Evolutionary conservation across 768 basidiomycete species (phyloP).

Genomic region (Suillus weaverae): DNA sequence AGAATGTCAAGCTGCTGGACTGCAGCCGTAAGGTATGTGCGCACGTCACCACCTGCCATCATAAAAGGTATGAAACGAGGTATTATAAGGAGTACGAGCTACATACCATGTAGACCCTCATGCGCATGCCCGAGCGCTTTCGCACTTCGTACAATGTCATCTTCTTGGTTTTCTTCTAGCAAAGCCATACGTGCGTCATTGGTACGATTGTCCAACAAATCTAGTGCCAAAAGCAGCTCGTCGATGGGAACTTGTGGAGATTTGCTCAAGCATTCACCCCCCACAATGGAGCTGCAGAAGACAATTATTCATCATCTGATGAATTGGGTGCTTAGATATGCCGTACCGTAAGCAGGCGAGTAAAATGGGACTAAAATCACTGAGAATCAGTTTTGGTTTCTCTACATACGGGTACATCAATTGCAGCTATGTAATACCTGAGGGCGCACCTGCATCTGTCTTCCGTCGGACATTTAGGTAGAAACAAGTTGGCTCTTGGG

Average conservation of each 20-base stretch:
- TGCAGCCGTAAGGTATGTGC: constrained; percentile 2
- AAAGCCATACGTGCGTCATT: neutral
- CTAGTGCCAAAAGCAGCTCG: neutral
- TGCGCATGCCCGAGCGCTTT: neutral
- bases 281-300: neutral
- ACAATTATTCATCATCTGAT: neutral
- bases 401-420: constrained; percentile 1
- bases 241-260: neutral
- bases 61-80: neutral
- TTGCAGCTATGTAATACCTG: neutral
- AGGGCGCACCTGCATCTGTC: neutral
- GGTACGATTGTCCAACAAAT: neutral
- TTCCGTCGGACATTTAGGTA: constrained; percentile 2
- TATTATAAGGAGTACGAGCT: neutral
- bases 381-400: neutral
- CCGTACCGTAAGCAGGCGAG: constrained; percentile 1
- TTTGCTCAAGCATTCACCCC: neutral
- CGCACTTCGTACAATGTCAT: neutral
- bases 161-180: neutral
- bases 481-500: neutral
- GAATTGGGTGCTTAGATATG: neutral
- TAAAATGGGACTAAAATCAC: neutral
- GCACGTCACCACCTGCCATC: neutral
- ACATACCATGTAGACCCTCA: neutral
- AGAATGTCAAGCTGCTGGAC: constrained; percentile 15